These are phyloP conservation scores for Sporisorium reilianum DNA, from an alignment of 1,284 basidiomycete genomes.

Conservation along the genomic window DNA sequence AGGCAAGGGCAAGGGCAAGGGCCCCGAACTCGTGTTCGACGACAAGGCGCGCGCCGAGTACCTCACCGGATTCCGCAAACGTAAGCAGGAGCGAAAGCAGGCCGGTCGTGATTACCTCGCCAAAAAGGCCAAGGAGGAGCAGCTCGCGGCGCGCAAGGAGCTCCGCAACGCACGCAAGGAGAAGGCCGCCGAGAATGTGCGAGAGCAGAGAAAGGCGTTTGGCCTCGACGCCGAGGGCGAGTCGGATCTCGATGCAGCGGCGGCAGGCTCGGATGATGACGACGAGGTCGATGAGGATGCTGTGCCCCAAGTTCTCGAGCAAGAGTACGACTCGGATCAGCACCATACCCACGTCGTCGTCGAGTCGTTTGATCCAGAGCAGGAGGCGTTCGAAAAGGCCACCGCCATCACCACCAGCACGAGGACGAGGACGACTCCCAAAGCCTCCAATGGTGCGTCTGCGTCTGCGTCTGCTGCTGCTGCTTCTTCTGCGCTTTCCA, in stretches of 20 bases:
- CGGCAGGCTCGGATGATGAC: constrained; percentile 25
- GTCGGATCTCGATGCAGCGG: constrained; percentile 43
- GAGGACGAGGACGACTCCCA: constrained; percentile 22
- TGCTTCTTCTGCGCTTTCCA: constrained; percentile 22
- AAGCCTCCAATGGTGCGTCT: constrained; percentile 30
- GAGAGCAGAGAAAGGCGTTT: constrained; percentile 53
- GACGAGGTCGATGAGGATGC: constrained; percentile 23
- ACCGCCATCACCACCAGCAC: constrained; percentile 15
- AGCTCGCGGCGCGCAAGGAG: constrained; percentile 40
- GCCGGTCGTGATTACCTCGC: constrained; percentile 57
- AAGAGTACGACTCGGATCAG: constrained; percentile 51
- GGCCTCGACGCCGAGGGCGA: constrained; percentile 57
- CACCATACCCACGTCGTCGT: constrained; percentile 55
- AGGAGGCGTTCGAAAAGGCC: constrained; percentile 41
- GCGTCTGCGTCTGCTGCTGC: constrained; percentile 28
- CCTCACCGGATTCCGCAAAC: constrained; percentile 67
- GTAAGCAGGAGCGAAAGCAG: constrained; percentile 65
- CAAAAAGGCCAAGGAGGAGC: constrained; percentile 54
- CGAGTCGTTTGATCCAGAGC: constrained; percentile 51
- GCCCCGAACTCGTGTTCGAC: constrained; percentile 59
- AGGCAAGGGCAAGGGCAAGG: constrained; percentile 50
- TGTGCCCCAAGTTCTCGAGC: constrained; percentile 29
- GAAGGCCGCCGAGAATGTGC: constrained; percentile 63
- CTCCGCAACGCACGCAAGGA: constrained; percentile 53
- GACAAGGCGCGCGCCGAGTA: constrained; percentile 63